A percentile compares a stretch with the other conserved stretches of the same genome.
Conservation (phyloP, 108 stramenopile species). For the Asterionellopsis glacialis region DNA sequence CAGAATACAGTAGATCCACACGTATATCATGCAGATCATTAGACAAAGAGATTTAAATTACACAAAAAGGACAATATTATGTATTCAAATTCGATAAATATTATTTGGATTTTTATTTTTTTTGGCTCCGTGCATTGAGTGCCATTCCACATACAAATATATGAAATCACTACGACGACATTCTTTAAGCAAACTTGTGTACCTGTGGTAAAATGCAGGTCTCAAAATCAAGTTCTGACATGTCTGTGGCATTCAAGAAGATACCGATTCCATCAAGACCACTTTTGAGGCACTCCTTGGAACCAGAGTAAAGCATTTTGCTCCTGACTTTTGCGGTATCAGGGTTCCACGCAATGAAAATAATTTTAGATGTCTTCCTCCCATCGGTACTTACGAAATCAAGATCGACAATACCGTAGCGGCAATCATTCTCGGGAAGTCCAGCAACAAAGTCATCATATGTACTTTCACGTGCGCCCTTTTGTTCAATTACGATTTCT, state of each 20-base stretch:
- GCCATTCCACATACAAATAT: no score
- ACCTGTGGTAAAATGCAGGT: conserved; percentile 69
- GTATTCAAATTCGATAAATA: no score
- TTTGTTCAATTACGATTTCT: conserved; percentile 69
- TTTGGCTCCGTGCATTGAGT: no score
- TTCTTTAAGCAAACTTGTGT: conserved; percentile 74
- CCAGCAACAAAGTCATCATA: conserved; percentile 81
- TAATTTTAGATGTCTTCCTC: conserved; percentile 88
- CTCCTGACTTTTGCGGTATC: conserved; percentile 79
- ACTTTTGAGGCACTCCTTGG: conserved; percentile 88
- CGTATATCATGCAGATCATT: no score
- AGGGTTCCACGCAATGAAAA: conserved; percentile 93
- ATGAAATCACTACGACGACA: no score
- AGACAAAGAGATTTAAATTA: no score
- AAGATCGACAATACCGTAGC: conserved; percentile 90
- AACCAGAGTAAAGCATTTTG: conserved; percentile 94
- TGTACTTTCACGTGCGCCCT: conserved; percentile 47
- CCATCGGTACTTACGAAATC: conserved; percentile 86
- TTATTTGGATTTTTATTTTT: no score
- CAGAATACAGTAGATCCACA: no score
- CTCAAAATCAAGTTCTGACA: conserved; percentile 82
- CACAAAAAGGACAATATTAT: no score
- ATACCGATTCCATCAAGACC: conserved; percentile 83
- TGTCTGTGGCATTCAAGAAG: conserved; percentile 85
- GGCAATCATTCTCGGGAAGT: conserved; percentile 85